Base-by-base conservation (phyloP, 129 eudicot species). In the Silybum marianum region DNA sequence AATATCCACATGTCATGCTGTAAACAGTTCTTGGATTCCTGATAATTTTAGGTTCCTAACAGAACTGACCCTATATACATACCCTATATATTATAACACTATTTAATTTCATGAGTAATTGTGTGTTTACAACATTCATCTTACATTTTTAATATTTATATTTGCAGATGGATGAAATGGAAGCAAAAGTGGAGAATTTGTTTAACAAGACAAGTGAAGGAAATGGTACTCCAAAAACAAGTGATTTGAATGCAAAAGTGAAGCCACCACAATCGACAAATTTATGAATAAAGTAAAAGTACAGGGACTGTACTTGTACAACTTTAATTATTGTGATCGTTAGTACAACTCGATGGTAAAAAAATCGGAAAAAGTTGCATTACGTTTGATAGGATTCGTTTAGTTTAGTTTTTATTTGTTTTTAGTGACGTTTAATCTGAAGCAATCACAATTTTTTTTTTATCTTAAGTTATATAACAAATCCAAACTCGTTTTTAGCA, bases 231-330 rank as follows among this genome's bases (percentile, higher is more conserved):
- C 66, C 66, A 58, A 58, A 58, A 58, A 6, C 9, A 58, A 58
- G 66, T 58, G 3, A 14, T 3, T 75, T 1, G 39, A 25, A 36
- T 28, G n/a, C 54, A 54, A 60, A 60, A 76, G 32, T 58, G 38
- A 69, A 58, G 22, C 66, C 66, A 58, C 21, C 66, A 58, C 66
- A 58, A 58, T 58, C 66, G 22, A 58, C 66, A 58, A 58, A 58
- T 58, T 58, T 58, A 58, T 58, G 66, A 58, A 58, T 58, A 58
- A 58, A 58, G 66, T 58, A 58, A 58, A 58, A 58, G 66, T 58
- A 58, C 24, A n/a, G 10, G 66, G 66, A 58, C 66, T 24, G 2
- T 58, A 58, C 66, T 58, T 58, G 66, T 58, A 58, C 66, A 58
- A 58, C 66, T 58, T 58, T 1, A 18, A 58, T 58, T 18, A 58